Conservation (phyloP, 805 yeast genomes). For the Kazachstania psychrophila region DNA sequence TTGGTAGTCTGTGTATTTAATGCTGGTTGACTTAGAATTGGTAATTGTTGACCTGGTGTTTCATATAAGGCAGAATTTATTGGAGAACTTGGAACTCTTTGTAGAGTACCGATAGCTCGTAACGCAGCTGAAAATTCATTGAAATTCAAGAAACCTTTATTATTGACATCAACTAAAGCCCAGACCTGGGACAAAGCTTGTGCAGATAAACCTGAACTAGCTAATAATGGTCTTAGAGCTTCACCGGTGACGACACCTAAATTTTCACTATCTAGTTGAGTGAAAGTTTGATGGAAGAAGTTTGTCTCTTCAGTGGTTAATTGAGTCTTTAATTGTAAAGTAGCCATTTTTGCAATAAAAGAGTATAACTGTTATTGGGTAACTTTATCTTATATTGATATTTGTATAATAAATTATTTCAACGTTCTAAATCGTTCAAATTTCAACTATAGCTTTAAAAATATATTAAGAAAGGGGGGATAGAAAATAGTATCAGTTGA, state of each 20-base stretch:
- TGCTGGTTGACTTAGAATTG: conserved; percentile 38
- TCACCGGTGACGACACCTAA: conserved; percentile 84
- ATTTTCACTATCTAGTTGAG: conserved; percentile 66
- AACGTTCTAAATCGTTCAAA: too few relatives aligned
- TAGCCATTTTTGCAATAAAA: conserved; percentile 20
- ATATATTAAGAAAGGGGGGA: too few relatives aligned
- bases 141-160: conserved; percentile 75
- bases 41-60: conserved; percentile 20
- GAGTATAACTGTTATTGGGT: too few relatives aligned
- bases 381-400: too few relatives aligned
- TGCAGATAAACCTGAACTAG: conserved; percentile 76
- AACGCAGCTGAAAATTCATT: conserved; percentile 76
- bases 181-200: conserved; percentile 79
- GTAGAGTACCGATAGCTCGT: conserved; percentile 83
- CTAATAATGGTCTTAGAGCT: conserved; percentile 71
- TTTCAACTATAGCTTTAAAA: too few relatives aligned
- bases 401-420: too few relatives aligned
- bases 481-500: too few relatives aligned
- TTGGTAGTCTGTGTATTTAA: neutral
- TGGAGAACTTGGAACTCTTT: conserved; percentile 45
- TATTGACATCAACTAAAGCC: conserved; percentile 87
- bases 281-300: conserved; percentile 66
- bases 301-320: conserved; percentile 66
- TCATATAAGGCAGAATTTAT: conserved; percentile 37
- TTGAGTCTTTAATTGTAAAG: conserved; percentile 30